Base-by-base conservation (phyloP, 2,329 filamentous ascomycete genomes). In the Microsporum ferrugineum region DNA sequence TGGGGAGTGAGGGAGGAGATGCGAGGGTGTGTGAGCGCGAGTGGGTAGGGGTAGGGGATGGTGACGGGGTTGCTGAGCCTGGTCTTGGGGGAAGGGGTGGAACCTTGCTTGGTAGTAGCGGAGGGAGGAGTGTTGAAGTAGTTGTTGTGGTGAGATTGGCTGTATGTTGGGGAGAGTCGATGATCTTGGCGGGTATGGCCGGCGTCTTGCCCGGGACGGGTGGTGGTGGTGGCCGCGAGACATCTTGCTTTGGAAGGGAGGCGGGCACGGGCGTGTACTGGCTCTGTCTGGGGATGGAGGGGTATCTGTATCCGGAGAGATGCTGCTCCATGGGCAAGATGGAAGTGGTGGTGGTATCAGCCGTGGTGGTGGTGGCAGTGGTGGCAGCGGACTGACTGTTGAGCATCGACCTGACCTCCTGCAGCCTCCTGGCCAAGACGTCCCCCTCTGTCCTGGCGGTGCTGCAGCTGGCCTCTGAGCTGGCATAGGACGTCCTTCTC, bases 241-340 rank as follows among this genome's bases (percentile, higher is more conserved):
- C 34, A n/a, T 64, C 43, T 56, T 69, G 66, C 61, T 73, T 72
- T n/a, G 65, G 63, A 31, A 71, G 65, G 33, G 66, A 60, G 14
- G 66, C 63, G 14, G 66, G 62, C 6, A 63, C 63, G 2, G 64
- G 59, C 29, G 71, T 71, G 23, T 71, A 63, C 2, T 63, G 57
- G 38, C 69, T 72, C 38, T 74, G 71, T 17, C 69, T 71, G 7
- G 76, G 76, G 41, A 79, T 73, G 31, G 64, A 71, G 17, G 77
- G 77, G 62, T 79, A 79, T 59, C 71, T 74, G 63, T 77, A 79
- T 14, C 67, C 67, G 1, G 68, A 63, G 8, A 63, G 60, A 61
- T 60, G 65, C 38, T 47, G 59, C 33, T 63, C 60, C 6, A 64
- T 58, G n/a, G 65, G 45, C 34, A 58, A 14, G 51, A 53, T 14